Evolutionary conservation across 2,329 filamentous ascomycete genomes (phyloP), one percentile per base, ranked within the genome.

Genomic region (Penicillium verrucosum): DNA sequence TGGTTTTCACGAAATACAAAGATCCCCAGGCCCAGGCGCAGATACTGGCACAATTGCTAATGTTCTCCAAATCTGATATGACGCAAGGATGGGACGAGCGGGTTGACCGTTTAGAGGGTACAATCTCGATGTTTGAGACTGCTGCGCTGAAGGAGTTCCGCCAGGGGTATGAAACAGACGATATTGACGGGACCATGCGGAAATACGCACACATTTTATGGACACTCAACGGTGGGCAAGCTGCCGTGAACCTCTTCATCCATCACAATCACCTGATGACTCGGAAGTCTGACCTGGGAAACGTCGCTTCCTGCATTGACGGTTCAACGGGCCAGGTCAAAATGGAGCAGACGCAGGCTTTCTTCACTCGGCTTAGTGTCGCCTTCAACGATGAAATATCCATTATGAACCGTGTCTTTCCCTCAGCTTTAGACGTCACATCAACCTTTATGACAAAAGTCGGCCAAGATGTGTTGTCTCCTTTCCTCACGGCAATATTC

Each of bases 111-210:
- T 78, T 99, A 21, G 79, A 84, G 37, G 83, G 81, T 25, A 92
- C 95, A 82, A 84, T 88, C 62, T 82, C 82, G 37, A 87, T 94
- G 57, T 99, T 99, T 67, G 93, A 97, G 75, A 92, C 88, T 55
- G 92, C 92, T 4, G 92, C 95, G 4, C 77, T 97, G 50, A 84
- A 89, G 47, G 94, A 99, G 72, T 99, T 99, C 65, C 89, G 95
- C 73, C 89, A 94, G 68, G 94, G 91, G 4, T 96, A 95, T 64
- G 90, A 94, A 71, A 87, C 86, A 42, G 89, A 89, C 77, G 93
- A 99, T 71, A 86, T 95, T 52, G 89, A 96, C 62, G 92, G 90
- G 2, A 82, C 87, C 52, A 97, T 97, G 93, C 86, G 83, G 64
- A 85, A 89, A 68, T 97, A 96, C 73, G 92, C 92, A 2, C 86